These are phyloP conservation scores for Fusarium sororula DNA, from an alignment of 2,329 filamentous ascomycete species.

Conservation along the genomic window DNA sequence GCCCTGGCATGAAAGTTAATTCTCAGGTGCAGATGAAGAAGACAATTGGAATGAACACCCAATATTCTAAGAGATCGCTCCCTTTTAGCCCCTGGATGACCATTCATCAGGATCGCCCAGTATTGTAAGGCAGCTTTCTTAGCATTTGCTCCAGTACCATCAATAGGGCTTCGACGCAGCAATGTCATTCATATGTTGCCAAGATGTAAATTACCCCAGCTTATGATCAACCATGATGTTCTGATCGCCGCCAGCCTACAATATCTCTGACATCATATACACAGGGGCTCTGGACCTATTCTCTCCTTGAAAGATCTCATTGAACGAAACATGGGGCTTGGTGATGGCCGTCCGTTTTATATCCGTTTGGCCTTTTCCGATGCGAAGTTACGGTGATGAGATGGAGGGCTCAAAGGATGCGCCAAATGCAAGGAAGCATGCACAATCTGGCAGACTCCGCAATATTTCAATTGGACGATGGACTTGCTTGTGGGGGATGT, in stretches of 20 bases:
- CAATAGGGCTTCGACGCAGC: not conserved
- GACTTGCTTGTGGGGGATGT: not conserved
- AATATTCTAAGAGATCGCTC: not conserved
- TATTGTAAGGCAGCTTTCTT: not conserved
- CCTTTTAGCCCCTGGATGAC: not conserved
- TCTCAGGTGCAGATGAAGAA: not conserved
- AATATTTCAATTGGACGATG: constrained; percentile 8
- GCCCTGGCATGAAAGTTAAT: not conserved
- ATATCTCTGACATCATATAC: constrained; percentile 31
- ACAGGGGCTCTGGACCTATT: not conserved
- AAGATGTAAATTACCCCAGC: not conserved
- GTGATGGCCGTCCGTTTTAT: not conserved
- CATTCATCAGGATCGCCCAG: not conserved
- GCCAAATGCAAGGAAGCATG: constrained; percentile 10
- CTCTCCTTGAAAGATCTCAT: not conserved
- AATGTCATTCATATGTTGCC: not conserved
- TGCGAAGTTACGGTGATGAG: not conserved
- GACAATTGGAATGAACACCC: not conserved
- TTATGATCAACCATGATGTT: not conserved
- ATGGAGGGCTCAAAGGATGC: not conserved
- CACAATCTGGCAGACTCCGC: not conserved
- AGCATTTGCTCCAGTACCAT: not conserved
- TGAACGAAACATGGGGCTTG: not conserved
- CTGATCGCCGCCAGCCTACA: not conserved
- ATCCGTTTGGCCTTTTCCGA: not conserved